Percentiles rank a stretch among this genome's conserved stretches.
phyloP scores from a whole-genome alignment of 2,329 filamentous ascomycete genomes.

The Talaromyces sp. region DNA sequence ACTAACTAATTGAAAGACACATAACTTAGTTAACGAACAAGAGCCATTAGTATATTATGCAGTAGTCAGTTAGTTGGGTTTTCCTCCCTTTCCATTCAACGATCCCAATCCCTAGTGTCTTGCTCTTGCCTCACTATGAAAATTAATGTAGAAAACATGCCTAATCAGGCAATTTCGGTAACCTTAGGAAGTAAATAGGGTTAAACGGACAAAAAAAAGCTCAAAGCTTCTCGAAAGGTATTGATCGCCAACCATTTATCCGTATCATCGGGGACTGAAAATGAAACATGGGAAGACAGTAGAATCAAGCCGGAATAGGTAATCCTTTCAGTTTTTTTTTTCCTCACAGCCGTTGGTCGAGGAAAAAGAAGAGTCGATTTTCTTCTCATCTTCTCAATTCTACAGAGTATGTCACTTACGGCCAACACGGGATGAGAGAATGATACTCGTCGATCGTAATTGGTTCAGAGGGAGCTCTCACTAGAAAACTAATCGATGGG shows the following conservation, averaged over 20 bases:
- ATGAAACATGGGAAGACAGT: background rate
- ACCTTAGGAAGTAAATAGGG: background rate
- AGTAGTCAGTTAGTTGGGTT: background rate
- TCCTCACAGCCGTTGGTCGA: background rate
- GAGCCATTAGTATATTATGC: background rate
- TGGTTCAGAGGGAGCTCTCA: background rate
- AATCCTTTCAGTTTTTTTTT: background rate
- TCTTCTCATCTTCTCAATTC: background rate
- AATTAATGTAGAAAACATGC: background rate
- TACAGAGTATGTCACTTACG: background rate
- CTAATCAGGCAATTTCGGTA: background rate
- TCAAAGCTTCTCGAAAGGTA: background rate
- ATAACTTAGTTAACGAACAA: background rate
- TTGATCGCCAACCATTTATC: background rate
- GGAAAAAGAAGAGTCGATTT: background rate
- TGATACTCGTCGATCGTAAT: background rate
- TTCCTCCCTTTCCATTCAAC: background rate
- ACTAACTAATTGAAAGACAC: background rate
- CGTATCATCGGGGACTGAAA: background rate
- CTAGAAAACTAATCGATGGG: too few species aligned
- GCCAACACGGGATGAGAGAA: background rate
- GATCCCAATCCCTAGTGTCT: background rate
- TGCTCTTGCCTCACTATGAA: background rate
- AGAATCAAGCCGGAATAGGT: background rate
- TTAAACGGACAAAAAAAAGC: background rate